phyloP scores from a whole-genome alignment of 345 rosid genomes.

The Murraya paniculata region DNA sequence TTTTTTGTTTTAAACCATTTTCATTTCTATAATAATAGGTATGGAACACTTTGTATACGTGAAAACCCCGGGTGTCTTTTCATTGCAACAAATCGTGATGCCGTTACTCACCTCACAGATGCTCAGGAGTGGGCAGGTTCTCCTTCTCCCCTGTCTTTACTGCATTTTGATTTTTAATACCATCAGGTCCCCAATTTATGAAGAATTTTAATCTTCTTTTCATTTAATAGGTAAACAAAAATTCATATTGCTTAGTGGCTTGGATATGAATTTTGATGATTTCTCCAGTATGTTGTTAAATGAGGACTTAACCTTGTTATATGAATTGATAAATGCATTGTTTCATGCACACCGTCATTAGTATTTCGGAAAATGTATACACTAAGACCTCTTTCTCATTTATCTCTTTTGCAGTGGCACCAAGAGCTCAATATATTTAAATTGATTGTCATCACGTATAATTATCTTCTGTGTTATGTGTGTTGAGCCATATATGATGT shows the following conservation, averaged over 20 bases:
- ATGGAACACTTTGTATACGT: conserved; percentile 89
- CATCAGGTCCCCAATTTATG: background rate
- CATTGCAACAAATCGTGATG: conserved; percentile 92
- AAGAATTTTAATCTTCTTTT: background rate
- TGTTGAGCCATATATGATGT: background rate
- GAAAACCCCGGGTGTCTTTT: conserved; percentile 96
- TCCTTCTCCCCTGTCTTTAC: conserved; percentile 10
- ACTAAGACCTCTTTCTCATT: background rate
- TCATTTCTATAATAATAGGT: conserved; percentile 39
- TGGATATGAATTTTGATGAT: background rate
- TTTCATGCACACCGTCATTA: background rate
- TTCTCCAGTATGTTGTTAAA: background rate
- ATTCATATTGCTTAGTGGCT: background rate
- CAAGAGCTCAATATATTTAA: background rate
- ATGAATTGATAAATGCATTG: background rate
- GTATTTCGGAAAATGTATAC: background rate
- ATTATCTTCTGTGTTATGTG: background rate
- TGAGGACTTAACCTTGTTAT: background rate
- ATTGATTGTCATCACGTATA: background rate
- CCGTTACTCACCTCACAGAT: conserved; percentile 90
- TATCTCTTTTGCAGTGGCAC: background rate
- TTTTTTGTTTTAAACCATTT: background rate
- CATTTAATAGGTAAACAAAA: background rate
- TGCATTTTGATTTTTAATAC: background rate
- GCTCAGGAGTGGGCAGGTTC: conserved; percentile 99